Base-by-base conservation (phyloP, 257 asterid genomes). In the Misopates orontium region DNA sequence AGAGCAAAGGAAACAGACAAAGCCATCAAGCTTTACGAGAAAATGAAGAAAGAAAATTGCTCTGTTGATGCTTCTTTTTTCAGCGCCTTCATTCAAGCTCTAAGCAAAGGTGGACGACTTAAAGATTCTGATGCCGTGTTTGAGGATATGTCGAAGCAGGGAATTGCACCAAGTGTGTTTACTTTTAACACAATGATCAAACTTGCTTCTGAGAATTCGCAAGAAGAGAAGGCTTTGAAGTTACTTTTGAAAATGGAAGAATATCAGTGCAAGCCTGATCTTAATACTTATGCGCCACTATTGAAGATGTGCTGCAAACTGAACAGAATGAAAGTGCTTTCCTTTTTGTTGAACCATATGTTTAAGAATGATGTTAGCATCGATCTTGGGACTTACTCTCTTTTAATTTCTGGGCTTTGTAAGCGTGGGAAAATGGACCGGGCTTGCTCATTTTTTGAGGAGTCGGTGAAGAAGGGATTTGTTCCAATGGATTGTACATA, bases 281-380 rank as follows among this genome's bases (percentile, higher is more conserved):
- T 74, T 28, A 56, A 64, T 45, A 88, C 97, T 28, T 94, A 90
- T 24, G 73, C 68, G 0, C 99, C 97, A 4, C 66, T 94, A 57
- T 44, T 94, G 78, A 94, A 90, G 72, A 83, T 94, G 99, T 90
- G 97, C 73, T 94, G 95, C 77, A 85, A 61, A 60, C 58, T 88
- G 83, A 79, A 71, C 28, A 82, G 97, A 73, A 82, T 80, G 93
- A 94, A 86, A 76, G 95, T 86, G 76, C 90, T 94, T 49, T 60
- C 86, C 7, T 86, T 88, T 82, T 60, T 94, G 81, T 60, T 94
- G 79, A 75, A 53, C 44, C 99, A 90, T 71, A 88, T 94, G 99
- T 86, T 84, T 71, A 76, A 71, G 66, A 88, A 90, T 25, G 82
- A 86, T 51, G 81, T 94, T 31, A 70, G 89, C 74, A 60, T 86